Conservation (phyloP, 2,329 filamentous ascomycete species). For the Pseudogymnoascus sp. region DNA sequence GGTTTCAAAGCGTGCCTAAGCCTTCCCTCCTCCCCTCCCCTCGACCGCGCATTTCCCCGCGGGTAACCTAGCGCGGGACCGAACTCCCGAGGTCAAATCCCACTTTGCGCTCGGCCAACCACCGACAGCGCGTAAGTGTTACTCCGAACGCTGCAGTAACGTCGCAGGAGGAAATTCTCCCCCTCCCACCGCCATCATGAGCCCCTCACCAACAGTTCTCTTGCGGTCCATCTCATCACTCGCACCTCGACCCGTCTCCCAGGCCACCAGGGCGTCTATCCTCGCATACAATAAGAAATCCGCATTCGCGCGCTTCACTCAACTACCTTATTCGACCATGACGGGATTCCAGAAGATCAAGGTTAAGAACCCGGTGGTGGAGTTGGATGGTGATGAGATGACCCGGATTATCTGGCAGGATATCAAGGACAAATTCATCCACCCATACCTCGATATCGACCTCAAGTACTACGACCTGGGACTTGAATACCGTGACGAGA, state of each 20-base stretch:
- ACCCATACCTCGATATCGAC: conserved; percentile 92
- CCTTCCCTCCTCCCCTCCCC: neutral
- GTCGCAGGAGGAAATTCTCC: conserved; percentile 5
- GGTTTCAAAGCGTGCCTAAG: neutral
- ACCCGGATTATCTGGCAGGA: conserved; percentile 98
- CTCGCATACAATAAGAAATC: conserved; percentile 1
- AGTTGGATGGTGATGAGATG: conserved; percentile 94
- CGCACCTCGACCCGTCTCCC: conserved; percentile 10
- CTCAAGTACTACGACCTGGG: conserved; percentile 97
- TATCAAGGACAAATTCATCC: conserved; percentile 99
- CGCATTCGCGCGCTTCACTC: conserved; percentile 15
- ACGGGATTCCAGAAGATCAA: conserved; percentile 76
- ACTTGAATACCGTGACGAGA: conserved; percentile 89
- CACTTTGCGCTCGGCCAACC: neutral
- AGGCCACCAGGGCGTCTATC: conserved; percentile 10
- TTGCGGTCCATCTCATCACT: conserved; percentile 13
- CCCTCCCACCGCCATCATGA: conserved; percentile 9
- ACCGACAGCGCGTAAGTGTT: conserved; percentile 3
- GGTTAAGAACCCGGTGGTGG: conserved; percentile 98
- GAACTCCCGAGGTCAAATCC: conserved; percentile 5
- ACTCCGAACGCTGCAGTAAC: neutral
- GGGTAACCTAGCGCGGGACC: neutral
- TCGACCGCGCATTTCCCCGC: conserved; percentile 1
- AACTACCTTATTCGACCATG: conserved; percentile 42
- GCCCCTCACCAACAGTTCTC: conserved; percentile 17